Conservation (phyloP, 2,329 filamentous ascomycete genomes). For the Epichloe brachyelytri region DNA sequence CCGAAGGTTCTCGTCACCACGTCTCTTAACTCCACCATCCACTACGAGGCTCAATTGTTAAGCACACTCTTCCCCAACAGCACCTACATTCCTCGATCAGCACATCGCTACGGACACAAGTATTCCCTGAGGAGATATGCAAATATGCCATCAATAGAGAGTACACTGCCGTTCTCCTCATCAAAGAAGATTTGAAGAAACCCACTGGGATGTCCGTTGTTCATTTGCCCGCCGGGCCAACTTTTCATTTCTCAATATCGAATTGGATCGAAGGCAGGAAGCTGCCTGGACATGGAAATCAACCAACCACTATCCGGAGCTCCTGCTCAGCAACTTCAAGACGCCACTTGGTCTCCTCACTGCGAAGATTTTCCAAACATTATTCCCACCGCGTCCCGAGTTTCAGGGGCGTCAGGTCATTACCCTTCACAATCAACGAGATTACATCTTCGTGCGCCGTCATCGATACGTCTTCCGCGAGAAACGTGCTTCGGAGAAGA, state of each 20-base stretch:
- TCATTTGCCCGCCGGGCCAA: constrained; percentile 72
- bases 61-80: constrained; percentile 74
- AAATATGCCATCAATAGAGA: constrained; percentile 70
- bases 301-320: constrained; percentile 80
- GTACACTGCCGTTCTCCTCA: constrained; percentile 71
- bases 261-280: constrained; percentile 86
- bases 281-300: constrained; percentile 78
- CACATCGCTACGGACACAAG: constrained; percentile 75
- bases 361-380: constrained; percentile 58
- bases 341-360: constrained; percentile 83
- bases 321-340: constrained; percentile 88
- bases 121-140: constrained; percentile 88
- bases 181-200: constrained; percentile 82
- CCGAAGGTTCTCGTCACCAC: constrained; percentile 93
- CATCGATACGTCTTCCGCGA: constrained; percentile 91
- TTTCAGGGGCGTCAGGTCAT: constrained; percentile 79
- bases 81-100: constrained; percentile 76
- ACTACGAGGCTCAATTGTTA: constrained; percentile 68
- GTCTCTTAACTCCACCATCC: constrained; percentile 74
- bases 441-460: constrained; percentile 86
- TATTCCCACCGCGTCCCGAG: constrained; percentile 62
- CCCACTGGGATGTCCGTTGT: constrained; percentile 73
- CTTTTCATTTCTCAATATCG: constrained; percentile 81
- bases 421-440: constrained; percentile 86
- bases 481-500: constrained; percentile 76